phyloP scores from a whole-genome alignment of 768 basidiomycete genomes.

The Gloeopeniophorella convolvens region DNA sequence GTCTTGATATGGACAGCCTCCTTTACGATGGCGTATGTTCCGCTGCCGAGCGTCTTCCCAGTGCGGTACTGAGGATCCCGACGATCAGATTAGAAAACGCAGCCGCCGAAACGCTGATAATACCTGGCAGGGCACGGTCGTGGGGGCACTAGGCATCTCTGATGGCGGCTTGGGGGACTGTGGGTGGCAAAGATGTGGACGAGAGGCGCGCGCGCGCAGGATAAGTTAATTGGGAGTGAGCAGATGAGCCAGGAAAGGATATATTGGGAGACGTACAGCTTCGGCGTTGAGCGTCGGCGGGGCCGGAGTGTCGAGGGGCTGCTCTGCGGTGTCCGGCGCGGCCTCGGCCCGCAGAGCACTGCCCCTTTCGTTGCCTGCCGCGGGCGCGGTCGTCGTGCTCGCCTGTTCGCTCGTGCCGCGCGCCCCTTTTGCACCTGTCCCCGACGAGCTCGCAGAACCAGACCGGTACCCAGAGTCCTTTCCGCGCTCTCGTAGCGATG shows the following conservation, averaged over 20 bases:
- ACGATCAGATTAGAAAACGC: background rate
- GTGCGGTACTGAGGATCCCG: constrained; percentile 63
- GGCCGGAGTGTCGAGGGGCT: constrained; percentile 4
- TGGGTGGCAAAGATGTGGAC: background rate
- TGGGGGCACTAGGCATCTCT: constrained; percentile 28
- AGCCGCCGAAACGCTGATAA: background rate
- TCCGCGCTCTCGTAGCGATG: background rate
- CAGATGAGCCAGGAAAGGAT: background rate
- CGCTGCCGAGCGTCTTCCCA: constrained; percentile 82
- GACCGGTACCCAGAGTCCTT: constrained; percentile 19
- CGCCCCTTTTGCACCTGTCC: constrained; percentile 4
- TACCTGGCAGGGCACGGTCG: constrained; percentile 45
- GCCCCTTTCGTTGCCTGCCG: background rate
- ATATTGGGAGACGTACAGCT: constrained; percentile 6
- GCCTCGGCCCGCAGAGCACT: constrained; percentile 6
- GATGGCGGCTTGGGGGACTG: background rate
- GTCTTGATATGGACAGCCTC: constrained; percentile 94
- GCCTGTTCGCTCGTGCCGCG: background rate
- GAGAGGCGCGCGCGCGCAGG: background rate
- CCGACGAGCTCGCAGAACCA: constrained; percentile 13
- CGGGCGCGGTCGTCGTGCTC: background rate
- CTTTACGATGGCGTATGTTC: constrained; percentile 93
- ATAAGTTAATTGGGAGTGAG: background rate
- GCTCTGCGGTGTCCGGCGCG: constrained; percentile 4
- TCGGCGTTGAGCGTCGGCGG: constrained; percentile 3